Percentiles rank a stretch among this genome's conserved stretches.
Conservation (phyloP, 2,329 filamentous ascomycete species). For the Dendryphion nanum region DNA sequence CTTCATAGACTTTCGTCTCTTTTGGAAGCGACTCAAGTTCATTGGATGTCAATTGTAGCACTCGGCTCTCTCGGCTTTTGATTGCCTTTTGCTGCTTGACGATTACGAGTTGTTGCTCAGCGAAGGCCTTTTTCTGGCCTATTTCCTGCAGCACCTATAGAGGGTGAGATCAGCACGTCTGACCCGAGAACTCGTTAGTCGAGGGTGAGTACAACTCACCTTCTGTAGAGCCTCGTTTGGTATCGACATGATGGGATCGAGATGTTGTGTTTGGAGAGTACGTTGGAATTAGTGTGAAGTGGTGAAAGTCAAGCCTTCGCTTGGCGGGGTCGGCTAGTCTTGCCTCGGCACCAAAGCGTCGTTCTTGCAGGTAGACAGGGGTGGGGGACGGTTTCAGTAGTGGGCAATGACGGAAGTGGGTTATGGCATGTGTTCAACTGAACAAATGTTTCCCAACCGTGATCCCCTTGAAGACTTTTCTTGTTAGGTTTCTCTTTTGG, state of each 20-base stretch:
- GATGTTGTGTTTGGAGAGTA: conserved; percentile 9
- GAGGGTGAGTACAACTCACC: conserved; percentile 60
- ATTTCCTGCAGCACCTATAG: conserved; percentile 85
- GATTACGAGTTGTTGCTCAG: conserved; percentile 88
- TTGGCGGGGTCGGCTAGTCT: background rate
- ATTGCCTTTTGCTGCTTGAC: conserved; percentile 79
- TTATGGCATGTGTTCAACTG: background rate
- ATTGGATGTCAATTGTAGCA: conserved; percentile 80
- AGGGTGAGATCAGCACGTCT: conserved; percentile 1
- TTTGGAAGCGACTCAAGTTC: conserved; percentile 76
- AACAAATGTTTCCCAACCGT: too few relatives aligned
- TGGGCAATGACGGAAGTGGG: background rate
- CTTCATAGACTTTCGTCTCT: conserved; percentile 84
- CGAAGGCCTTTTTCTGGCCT: conserved; percentile 80
- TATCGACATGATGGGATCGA: conserved; percentile 68
- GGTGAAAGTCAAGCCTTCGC: conserved; percentile 1
- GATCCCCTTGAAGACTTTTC: too few relatives aligned
- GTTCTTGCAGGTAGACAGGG: too few relatives aligned
- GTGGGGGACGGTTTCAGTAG: background rate
- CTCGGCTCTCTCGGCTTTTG: conserved; percentile 85
- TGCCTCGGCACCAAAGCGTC: background rate
- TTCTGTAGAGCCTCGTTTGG: conserved; percentile 92
- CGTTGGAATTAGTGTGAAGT: background rate
- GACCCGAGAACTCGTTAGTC: background rate
- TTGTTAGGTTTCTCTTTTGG: too few relatives aligned